Conservation (phyloP, 352 stramenopile genomes). For the Globisporangium alternatum region DNA sequence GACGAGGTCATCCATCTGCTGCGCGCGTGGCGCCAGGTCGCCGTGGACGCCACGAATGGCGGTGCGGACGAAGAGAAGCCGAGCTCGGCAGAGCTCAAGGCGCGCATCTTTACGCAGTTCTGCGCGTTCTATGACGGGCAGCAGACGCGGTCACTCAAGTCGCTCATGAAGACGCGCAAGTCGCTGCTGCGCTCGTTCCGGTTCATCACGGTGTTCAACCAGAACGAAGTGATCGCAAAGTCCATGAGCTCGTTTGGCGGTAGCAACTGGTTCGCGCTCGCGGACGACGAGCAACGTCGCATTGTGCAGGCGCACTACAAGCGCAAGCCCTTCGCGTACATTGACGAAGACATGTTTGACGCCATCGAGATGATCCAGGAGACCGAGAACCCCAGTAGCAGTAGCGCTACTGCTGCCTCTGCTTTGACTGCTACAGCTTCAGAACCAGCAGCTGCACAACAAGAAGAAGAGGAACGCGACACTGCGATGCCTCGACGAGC, state of each 20-base stretch:
- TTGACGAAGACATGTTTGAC: conserved; percentile 19
- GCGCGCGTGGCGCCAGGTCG: conserved; percentile 7
- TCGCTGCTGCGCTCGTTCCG: conserved; percentile 16
- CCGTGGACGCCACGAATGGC: not conserved
- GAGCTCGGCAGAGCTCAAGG: not conserved
- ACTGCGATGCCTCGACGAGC: not conserved
- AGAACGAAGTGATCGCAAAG: conserved; percentile 15
- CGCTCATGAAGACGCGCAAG: conserved; percentile 13
- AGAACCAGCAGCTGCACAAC: too few relatives aligned
- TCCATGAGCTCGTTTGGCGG: not conserved
- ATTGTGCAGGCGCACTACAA: conserved; percentile 17
- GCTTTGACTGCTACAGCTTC: not conserved
- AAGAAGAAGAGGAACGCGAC: not conserved
- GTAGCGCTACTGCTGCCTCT: not conserved
- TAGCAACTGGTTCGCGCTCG: conserved; percentile 6
- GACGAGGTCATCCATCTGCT: conserved; percentile 7
- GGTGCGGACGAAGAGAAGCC: not conserved
- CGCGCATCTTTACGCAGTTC: conserved; percentile 6
- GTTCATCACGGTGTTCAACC: conserved; percentile 18
- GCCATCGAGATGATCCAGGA: conserved; percentile 16
- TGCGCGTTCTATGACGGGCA: conserved; percentile 1
- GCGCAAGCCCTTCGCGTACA: conserved; percentile 18
- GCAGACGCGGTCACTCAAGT: conserved; percentile 7
- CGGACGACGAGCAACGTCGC: conserved; percentile 8
- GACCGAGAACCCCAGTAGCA: conserved; percentile 5